Evolutionary conservation across 192 early-diverging fungal genomes (phyloP).

Genomic region (Backusella tarrabulga): DNA sequence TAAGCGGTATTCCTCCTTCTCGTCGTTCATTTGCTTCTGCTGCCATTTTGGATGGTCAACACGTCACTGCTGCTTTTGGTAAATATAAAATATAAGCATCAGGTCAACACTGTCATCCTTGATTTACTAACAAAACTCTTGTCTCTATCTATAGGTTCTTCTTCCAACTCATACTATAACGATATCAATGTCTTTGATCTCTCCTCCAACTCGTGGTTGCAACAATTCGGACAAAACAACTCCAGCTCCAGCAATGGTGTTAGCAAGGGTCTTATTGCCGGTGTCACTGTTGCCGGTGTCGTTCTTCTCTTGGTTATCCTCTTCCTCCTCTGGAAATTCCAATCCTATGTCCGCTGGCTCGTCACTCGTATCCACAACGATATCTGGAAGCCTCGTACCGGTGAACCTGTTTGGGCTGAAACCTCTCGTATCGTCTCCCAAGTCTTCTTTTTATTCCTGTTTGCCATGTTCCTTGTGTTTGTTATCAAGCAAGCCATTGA

Average conservation of each 20-base stretch:
- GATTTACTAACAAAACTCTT: not conserved
- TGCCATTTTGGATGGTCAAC: slow-evolving; percentile 24
- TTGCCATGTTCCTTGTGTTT: slow-evolving; percentile 31
- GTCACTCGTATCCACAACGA: slow-evolving; percentile 26
- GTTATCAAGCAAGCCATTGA: slow-evolving; percentile 32
- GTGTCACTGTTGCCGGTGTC: slow-evolving; percentile 31
- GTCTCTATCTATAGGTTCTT: slow-evolving; percentile 13
- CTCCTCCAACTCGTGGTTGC: slow-evolving; percentile 17
- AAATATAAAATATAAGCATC: not conserved
- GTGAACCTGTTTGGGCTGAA: slow-evolving; percentile 40
- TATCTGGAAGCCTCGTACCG: slow-evolving; percentile 36
- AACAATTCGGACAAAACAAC: not conserved
- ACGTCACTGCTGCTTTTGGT: slow-evolving; percentile 33
- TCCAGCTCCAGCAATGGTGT: not conserved
- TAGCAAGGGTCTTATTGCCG: slow-evolving; percentile 22
- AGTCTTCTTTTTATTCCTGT: slow-evolving; percentile 32
- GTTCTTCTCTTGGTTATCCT: slow-evolving; percentile 22
- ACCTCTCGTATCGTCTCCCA: slow-evolving; percentile 33
- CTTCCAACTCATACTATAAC: slow-evolving; percentile 29
- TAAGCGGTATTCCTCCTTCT: slow-evolving; percentile 29
- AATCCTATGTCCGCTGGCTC: slow-evolving; percentile 26
- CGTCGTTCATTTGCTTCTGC: slow-evolving; percentile 28
- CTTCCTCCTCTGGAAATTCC: slow-evolving; percentile 31
- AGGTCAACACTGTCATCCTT: too few species aligned
- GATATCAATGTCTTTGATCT: slow-evolving; percentile 33